These are phyloP conservation scores for Eucalyptus curtisii DNA, from an alignment of 345 rosid genomes.

Conservation along the genomic window DNA sequence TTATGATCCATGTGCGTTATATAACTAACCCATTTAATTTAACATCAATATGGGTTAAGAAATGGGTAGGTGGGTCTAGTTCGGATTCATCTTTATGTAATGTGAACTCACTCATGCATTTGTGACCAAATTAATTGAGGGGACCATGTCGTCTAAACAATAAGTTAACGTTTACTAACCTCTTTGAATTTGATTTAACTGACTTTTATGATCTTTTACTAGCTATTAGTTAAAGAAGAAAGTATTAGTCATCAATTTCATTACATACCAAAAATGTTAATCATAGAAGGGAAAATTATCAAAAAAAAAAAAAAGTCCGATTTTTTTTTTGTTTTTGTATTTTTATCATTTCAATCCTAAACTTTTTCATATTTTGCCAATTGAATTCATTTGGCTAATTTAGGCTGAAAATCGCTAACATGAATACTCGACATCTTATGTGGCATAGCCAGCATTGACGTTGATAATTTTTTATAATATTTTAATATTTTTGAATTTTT, in stretches of 20 bases:
- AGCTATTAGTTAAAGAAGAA: background rate
- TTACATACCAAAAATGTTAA: background rate
- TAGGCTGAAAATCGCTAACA: accelerated
- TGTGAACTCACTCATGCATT: background rate
- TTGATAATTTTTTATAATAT: too few relatives aligned
- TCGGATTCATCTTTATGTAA: background rate
- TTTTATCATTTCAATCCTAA: background rate
- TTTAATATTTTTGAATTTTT: too few relatives aligned
- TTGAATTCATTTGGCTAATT: too few relatives aligned
- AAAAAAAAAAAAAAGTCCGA: too few relatives aligned
- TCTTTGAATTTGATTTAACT: background rate
- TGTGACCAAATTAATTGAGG: background rate
- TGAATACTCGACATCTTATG: accelerated
- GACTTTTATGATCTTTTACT: background rate
- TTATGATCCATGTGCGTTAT: background rate
- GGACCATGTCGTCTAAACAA: background rate
- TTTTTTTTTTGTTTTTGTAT: accelerated
- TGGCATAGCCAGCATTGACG: accelerated
- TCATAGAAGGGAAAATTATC: background rate
- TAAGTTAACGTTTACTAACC: background rate
- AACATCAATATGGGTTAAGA: background rate
- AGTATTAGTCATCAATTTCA: background rate
- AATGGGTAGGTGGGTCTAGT: background rate
- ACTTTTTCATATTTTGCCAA: accelerated
- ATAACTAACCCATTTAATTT: background rate